These are phyloP conservation scores for Vitis hybrid DNA, from an alignment of 177 flowering plant genomes.

Conservation along the genomic window DNA sequence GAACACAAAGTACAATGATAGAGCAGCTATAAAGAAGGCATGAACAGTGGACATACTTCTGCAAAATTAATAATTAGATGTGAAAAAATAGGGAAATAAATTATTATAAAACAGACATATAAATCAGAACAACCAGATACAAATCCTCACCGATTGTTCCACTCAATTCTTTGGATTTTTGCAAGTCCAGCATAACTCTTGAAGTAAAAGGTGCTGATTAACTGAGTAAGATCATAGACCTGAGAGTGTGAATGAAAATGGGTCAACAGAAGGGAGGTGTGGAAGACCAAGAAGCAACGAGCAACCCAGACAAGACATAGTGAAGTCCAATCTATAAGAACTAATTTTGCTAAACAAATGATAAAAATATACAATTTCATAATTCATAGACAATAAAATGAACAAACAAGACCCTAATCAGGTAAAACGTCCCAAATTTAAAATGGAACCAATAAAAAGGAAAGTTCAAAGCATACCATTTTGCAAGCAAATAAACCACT, in stretches of 20 bases:
- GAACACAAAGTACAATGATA: constrained; percentile 83
- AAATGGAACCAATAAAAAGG: background rate
- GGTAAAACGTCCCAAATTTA: background rate
- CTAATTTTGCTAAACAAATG: too few species aligned
- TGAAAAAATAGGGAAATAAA: background rate
- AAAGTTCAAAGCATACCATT: constrained; percentile 41
- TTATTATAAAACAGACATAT: background rate
- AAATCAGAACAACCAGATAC: constrained; percentile 1
- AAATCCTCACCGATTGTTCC: constrained; percentile 79
- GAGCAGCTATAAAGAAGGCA: constrained; percentile 71
- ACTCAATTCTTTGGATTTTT: constrained; percentile 71
- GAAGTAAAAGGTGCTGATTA: constrained; percentile 63
- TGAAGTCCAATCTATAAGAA: background rate
- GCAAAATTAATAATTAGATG: constrained; percentile 26
- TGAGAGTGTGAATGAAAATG: constrained; percentile 17
- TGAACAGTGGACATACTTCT: constrained; percentile 90
- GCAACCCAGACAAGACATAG: background rate
- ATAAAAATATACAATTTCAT: background rate
- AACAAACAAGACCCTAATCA: background rate
- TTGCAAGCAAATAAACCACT: constrained; percentile 75
- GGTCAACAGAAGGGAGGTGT: background rate
- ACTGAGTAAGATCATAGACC: constrained; percentile 69
- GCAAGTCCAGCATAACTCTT: constrained; percentile 66
- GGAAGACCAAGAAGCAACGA: background rate
- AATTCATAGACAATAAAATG: background rate